Evolutionary conservation across 805 yeast species (phyloP).

Genomic region (Yarrowia phangngaensis): DNA sequence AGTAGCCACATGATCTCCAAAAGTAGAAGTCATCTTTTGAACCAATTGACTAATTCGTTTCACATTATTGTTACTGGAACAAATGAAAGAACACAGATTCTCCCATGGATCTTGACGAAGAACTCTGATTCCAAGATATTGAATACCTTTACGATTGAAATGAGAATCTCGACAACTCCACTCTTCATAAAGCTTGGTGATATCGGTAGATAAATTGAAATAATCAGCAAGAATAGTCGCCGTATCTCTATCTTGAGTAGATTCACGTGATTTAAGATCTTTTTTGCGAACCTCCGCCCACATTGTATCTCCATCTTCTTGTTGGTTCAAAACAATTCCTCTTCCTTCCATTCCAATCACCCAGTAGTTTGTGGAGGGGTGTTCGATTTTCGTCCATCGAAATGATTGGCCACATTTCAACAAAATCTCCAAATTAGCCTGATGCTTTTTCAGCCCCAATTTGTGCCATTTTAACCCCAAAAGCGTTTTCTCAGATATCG

Average conservation of each 20-base stretch:
- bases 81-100: constrained; percentile 80
- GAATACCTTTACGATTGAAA: constrained; percentile 41
- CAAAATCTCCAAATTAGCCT: constrained; percentile 49
- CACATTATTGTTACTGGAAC: constrained; percentile 94
- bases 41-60: constrained; percentile 93
- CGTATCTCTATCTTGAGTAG: no score
- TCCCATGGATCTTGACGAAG: constrained; percentile 98
- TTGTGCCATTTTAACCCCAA: constrained; percentile 1
- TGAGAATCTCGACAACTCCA: constrained; percentile 60
- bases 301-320: constrained; percentile 36
- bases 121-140: constrained; percentile 70
- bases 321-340: constrained; percentile 64
- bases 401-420: constrained; percentile 84
- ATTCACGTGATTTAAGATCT: constrained; percentile 1
- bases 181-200: constrained; percentile 50
- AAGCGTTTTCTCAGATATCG: constrained; percentile 6
- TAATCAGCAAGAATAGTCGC: constrained; percentile 41
- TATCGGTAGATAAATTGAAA: constrained; percentile 59
- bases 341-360: constrained; percentile 49
- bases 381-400: constrained; percentile 64
- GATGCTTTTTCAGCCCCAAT: constrained; percentile 1
- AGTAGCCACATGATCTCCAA: constrained; percentile 57
- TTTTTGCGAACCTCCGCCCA: constrained; percentile 1
- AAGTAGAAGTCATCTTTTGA: constrained; percentile 64
- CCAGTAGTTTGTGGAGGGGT: constrained; percentile 45